Evolutionary conservation across 805 yeast species (phyloP).

Genomic region (Komagataella pastoris): DNA sequence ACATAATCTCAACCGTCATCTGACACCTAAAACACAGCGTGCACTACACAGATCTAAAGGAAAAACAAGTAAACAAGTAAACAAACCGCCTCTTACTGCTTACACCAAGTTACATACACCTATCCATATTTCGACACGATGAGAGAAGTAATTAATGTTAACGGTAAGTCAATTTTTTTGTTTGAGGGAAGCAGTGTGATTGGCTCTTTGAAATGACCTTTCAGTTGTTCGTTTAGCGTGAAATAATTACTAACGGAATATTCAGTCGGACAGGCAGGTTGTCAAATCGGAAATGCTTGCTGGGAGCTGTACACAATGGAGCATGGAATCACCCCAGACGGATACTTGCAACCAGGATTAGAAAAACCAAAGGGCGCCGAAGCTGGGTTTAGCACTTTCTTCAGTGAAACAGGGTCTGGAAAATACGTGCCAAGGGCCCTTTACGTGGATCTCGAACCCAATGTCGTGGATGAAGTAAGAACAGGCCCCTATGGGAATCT

Average conservation of each 20-base stretch:
- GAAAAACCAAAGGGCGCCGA: conserved; percentile 72
- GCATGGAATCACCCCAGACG: conserved; percentile 88
- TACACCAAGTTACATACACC: neutral
- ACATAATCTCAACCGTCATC: neutral
- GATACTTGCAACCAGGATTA: conserved; percentile 51
- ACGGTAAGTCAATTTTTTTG: conserved; percentile 7
- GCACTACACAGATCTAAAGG: neutral
- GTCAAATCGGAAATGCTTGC: conserved; percentile 92
- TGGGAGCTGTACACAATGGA: conserved; percentile 91
- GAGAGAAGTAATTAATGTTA: conserved; percentile 56
- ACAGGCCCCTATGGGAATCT: conserved; percentile 74
- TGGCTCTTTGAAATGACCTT: neutral
- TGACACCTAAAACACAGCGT: neutral
- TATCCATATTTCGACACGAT: conserved; percentile 11
- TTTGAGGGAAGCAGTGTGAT: neutral
- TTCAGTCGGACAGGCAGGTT: conserved; percentile 63
- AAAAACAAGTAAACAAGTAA: neutral
- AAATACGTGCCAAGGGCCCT: conserved; percentile 92
- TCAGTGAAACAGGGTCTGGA: conserved; percentile 77
- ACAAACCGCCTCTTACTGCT: neutral
- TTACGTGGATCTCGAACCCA: conserved; percentile 87
- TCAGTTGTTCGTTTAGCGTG: neutral
- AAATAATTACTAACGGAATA: neutral
- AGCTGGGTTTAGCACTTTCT: conserved; percentile 83
- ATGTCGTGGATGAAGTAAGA: conserved; percentile 85